Conservation (phyloP, 2,329 filamentous ascomycete genomes). For the Pseudohalonectria lignicola region DNA sequence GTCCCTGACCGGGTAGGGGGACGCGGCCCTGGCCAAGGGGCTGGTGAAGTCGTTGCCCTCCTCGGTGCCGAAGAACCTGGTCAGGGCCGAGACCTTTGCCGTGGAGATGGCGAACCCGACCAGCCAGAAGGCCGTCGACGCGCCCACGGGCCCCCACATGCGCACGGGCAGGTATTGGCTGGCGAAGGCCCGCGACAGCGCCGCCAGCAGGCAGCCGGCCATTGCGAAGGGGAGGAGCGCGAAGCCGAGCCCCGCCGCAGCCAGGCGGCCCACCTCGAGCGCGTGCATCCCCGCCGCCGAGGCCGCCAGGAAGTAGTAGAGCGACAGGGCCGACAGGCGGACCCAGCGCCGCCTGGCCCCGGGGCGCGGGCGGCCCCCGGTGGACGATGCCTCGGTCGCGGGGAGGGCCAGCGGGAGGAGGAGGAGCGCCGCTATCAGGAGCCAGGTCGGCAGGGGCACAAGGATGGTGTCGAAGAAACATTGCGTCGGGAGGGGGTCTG, state of each 20-base stretch:
- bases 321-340: constrained; percentile 6
- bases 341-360: constrained; percentile 8
- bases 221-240: constrained; percentile 12
- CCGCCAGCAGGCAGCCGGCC: constrained; percentile 7
- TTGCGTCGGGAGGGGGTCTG: constrained; percentile 12
- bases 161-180: background rate
- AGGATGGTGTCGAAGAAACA: constrained; percentile 16
- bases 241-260: constrained; percentile 8
- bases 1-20: constrained; percentile 11
- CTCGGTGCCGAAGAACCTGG: constrained; percentile 5
- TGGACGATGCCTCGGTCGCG: background rate
- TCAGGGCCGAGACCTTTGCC: constrained; percentile 10
- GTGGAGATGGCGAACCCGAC: constrained; percentile 11
- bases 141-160: background rate
- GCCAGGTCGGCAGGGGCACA: constrained; percentile 13
- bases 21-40: constrained; percentile 5
- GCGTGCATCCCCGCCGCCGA: constrained; percentile 13
- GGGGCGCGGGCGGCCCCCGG: constrained; percentile 2
- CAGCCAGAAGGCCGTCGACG: constrained; percentile 9
- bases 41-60: background rate
- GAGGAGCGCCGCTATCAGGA: constrained; percentile 8
- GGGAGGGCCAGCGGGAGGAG: constrained; percentile 8
- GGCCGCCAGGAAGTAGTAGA: constrained; percentile 13
- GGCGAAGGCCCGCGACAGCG: background rate
- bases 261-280: constrained; percentile 13